Evolutionary conservation across 331 rosid species (phyloP), one percentile per base, ranked within the genome.

Genomic region (Stylosanthes scabra): DNA sequence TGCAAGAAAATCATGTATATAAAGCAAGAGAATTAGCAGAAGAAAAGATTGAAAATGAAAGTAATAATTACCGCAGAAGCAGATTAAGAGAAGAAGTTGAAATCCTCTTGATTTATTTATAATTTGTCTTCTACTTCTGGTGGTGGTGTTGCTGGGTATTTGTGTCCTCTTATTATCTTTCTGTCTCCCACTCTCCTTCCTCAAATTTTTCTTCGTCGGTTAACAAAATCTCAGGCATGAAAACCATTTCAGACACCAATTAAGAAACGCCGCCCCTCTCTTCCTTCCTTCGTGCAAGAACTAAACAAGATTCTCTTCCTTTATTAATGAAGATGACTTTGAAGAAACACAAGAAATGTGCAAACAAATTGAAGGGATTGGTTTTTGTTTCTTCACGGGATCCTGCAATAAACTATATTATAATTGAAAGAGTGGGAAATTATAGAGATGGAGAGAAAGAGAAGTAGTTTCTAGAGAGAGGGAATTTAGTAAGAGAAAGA

Each of bases 151-250:
- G 82, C 70, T 76, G 84, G 89, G 68, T 78, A 59, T 80, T 68
- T 62, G 25, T 20, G 25, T 20, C 25, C 63, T 68, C 25, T 42
- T 60, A 28, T 64, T 88, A 91, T 83, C 96, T 80, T 86, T 89
- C 97, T 34, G 88, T 94, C 67, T 94, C 97, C 91, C 98, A 83
- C 81, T 84, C 89, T 71, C 96, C 99, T 80, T 93, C 98, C 40
- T 85, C 95, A 20, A 80, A 66, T 70, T 86, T 90, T 65, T 86
- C 90, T 73, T 80, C 85, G 73, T 80, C 82, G 12, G 81, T 69
- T 56, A 78, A 50, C 73, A 78, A 80, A 76, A 80, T 79, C 92
- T 82, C 89, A 82, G 67, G 57, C 88, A 81, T 83, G 77, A 86
- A 88, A 86, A 89, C 90, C 98, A 93, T 93, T 86, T 82, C 84